phyloP scores from a whole-genome alignment of 1,139 yeast species.

The Nakaseomyces kungkrabaensis region DNA sequence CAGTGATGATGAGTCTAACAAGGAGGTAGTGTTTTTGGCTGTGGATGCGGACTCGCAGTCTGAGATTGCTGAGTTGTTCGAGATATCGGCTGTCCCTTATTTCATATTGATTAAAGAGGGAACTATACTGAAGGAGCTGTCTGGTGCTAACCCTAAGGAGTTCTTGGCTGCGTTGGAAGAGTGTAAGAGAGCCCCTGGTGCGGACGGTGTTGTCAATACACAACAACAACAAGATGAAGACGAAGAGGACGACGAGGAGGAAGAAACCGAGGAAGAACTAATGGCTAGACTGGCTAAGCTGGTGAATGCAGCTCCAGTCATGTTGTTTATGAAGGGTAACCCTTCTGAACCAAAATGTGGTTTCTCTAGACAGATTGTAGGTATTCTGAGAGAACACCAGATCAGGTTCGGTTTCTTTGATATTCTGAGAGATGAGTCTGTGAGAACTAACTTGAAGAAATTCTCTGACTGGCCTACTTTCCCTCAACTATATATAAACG shows the following conservation, averaged over 20 bases:
- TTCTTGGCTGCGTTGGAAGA: slow-evolving; percentile 67
- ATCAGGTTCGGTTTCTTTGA: slow-evolving; percentile 96
- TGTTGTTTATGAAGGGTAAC: slow-evolving; percentile 98
- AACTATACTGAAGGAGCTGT: slow-evolving; percentile 78
- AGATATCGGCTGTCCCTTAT: slow-evolving; percentile 90
- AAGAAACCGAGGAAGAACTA: slow-evolving; percentile 75
- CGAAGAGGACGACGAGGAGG: slow-evolving; percentile 34
- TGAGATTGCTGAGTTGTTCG: slow-evolving; percentile 84
- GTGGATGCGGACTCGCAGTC: slow-evolving; percentile 86
- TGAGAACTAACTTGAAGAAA: slow-evolving; percentile 82
- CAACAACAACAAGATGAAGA: slow-evolving; percentile 10
- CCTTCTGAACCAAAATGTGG: slow-evolving; percentile 99
- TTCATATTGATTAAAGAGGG: slow-evolving; percentile 77
- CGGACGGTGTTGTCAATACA: neutral
- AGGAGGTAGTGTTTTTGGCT: slow-evolving; percentile 46
- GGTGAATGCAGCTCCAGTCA: slow-evolving; percentile 91
- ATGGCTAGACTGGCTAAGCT: slow-evolving; percentile 70
- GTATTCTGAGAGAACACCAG: slow-evolving; percentile 89
- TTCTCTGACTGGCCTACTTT: slow-evolving; percentile 98
- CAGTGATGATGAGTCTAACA: slow-evolving; percentile 31
- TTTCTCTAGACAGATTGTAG: slow-evolving; percentile 90
- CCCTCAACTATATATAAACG: slow-evolving; percentile 89
- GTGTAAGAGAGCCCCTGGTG: slow-evolving; percentile 17
- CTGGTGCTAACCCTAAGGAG: slow-evolving; percentile 96
- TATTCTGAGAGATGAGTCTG: slow-evolving; percentile 86